Evolutionary conservation across 164 flowering plant species (phyloP), one percentile per base, ranked within the genome.

Genomic region (Vitis labrusca): DNA sequence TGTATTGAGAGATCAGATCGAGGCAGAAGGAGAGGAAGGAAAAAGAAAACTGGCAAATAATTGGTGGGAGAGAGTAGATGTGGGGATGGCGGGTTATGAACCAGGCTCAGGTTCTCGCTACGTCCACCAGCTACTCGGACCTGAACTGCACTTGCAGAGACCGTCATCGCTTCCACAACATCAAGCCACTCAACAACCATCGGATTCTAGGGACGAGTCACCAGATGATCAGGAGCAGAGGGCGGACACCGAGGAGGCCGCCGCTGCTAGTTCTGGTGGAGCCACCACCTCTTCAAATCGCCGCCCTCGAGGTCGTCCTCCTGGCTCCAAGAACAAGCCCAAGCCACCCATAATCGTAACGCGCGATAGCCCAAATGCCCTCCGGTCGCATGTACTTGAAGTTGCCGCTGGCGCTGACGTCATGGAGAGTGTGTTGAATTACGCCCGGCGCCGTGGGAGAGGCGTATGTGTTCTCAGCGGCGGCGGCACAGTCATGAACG

Each of bases 221-320:
- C 79, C 82, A 6, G 79, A 76, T 27, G 54, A 55, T 37, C 44
- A 37, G 77, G 75, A 19, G 67, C 71, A 23, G 27, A 23, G 27
- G 23, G 67, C 19, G 15, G 3, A 9, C 58, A 16, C 37, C 1
- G 37, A 32, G 47, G 27, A 13, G 6, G 65, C 67, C 61, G 68
- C 59, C 48, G 59, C 70, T 53, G 52, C 76, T 15, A 66, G 76
- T 55, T 67, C 79, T 55, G 74, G 70, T 51, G 78, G 67, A 2
- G 68, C 67, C 15, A 23, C 71, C 19, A 11, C 66, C 16, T 44
- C 78, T 51, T 16, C 47, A 37, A 37, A 6, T 50, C 86, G 85
- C 44, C 82, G 89, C 0, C 85, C 87, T 0, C 69, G 91, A 1
- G 91, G 91, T 63, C 87, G 91, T 14, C 91, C 91, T 7, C 69